A percentile compares a stretch with the other conserved stretches of the same genome.
Conservation (phyloP, 148 eudicot genomes). For the Linanthus parryae region DNA sequence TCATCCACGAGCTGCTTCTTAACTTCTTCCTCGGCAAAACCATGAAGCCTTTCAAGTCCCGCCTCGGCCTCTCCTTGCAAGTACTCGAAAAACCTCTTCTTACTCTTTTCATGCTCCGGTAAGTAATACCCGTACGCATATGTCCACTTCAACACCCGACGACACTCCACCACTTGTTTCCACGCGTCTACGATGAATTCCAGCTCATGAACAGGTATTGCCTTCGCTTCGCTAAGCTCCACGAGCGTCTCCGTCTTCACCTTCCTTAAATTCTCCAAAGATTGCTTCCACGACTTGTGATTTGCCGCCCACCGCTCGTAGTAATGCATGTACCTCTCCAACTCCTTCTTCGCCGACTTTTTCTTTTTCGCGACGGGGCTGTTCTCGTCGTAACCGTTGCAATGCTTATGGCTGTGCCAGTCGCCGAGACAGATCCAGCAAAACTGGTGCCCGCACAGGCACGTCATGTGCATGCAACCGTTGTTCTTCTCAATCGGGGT, state of each 20-base stretch:
- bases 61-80: constrained; percentile 78
- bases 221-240: constrained; percentile 47
- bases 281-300: constrained; percentile 48
- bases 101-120: constrained; percentile 43
- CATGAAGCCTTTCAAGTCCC: constrained; percentile 66
- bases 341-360: constrained; percentile 38
- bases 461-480: constrained; percentile 73
- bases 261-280: constrained; percentile 7
- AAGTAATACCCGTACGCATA: constrained; percentile 70
- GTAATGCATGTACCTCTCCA: constrained; percentile 37
- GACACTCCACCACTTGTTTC: constrained; percentile 75
- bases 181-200: constrained; percentile 72
- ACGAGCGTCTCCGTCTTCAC: constrained; percentile 16
- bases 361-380: constrained; percentile 36
- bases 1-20: too few species aligned
- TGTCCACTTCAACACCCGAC: constrained; percentile 72
- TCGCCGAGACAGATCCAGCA: constrained; percentile 63
- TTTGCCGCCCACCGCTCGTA: constrained; percentile 45
- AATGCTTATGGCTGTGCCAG: constrained; percentile 31
- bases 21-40: constrained; percentile 77
- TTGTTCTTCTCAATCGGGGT: constrained; percentile 69
- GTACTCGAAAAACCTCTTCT: constrained; percentile 53
- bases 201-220: constrained; percentile 53
- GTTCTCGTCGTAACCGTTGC: constrained; percentile 18
- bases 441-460: constrained; percentile 62